A percentile compares a stretch with the other conserved stretches of the same genome.
phyloP scores from a whole-genome alignment of 2,329 filamentous ascomycete genomes.

The Fonsecaea multimorphosa region DNA sequence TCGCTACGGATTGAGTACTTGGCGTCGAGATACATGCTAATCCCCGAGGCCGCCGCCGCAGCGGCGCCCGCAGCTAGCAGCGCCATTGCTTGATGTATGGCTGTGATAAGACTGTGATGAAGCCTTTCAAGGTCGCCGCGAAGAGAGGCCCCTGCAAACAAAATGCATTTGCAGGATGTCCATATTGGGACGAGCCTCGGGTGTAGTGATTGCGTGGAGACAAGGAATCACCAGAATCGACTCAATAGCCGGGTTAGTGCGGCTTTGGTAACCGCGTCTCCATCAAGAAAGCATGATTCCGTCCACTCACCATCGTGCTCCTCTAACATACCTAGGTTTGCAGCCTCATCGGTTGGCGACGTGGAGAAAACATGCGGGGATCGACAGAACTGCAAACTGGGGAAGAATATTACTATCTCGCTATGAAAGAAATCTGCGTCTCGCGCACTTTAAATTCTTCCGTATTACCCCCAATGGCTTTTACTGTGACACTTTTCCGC shows the following conservation, averaged over 20 bases:
- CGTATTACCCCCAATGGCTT: neutral
- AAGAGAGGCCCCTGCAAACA: neutral
- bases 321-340: neutral
- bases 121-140: neutral
- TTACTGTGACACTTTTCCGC: neutral
- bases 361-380: constrained; percentile 2
- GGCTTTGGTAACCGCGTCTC: neutral
- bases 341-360: neutral
- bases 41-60: constrained; percentile 44
- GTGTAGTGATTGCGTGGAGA: neutral
- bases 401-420: too few species aligned
- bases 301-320: neutral
- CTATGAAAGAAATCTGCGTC: neutral
- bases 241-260: constrained; percentile 13
- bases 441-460: neutral
- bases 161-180: neutral
- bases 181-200: constrained; percentile 17
- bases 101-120: neutral
- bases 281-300: neutral
- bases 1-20: constrained; percentile 72
- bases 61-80: constrained; percentile 34
- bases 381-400: neutral
- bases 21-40: constrained; percentile 69
- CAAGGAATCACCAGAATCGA: neutral
- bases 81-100: constrained; percentile 11